Conservation (phyloP, 805 yeast species). For the Ogataea nonfermentans region DNA sequence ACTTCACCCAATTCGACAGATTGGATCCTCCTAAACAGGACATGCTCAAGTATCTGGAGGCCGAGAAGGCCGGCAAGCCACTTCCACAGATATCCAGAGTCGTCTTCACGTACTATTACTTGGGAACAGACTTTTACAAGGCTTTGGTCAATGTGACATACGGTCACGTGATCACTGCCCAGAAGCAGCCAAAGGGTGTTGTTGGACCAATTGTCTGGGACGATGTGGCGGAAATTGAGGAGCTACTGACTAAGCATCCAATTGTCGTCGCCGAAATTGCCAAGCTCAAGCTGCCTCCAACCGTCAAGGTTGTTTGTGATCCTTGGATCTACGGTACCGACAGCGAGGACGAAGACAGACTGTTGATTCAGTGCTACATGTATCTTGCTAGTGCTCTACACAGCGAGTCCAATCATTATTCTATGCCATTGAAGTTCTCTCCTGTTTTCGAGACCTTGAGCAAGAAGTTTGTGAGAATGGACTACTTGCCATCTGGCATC, state of each 20-base stretch:
- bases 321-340: slow-evolving; percentile 85
- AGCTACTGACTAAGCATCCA: slow-evolving; percentile 53
- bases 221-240: slow-evolving; percentile 56
- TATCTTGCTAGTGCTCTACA: slow-evolving; percentile 66
- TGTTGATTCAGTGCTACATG: slow-evolving; percentile 70
- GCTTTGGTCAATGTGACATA: slow-evolving; percentile 66
- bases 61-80: slow-evolving; percentile 53
- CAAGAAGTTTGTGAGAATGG: slow-evolving; percentile 65
- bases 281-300: slow-evolving; percentile 60
- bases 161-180: slow-evolving; percentile 60
- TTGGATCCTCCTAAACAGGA: slow-evolving; percentile 77
- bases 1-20: slow-evolving; percentile 66
- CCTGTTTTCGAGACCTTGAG: slow-evolving; percentile 68
- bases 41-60: slow-evolving; percentile 64
- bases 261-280: slow-evolving; percentile 59
- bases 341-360: slow-evolving; percentile 55
- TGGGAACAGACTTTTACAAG: slow-evolving; percentile 56
- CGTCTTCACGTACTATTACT: slow-evolving; percentile 65
- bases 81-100: slow-evolving; percentile 66
- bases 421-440: slow-evolving; percentile 69
- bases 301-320: slow-evolving; percentile 56
- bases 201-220: slow-evolving; percentile 73
- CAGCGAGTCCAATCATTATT: slow-evolving; percentile 72
- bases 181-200: slow-evolving; percentile 55
- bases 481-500: slow-evolving; percentile 67